Base-by-base conservation (phyloP, 2,329 filamentous ascomycete genomes). In the Penicillium vulpinum region DNA sequence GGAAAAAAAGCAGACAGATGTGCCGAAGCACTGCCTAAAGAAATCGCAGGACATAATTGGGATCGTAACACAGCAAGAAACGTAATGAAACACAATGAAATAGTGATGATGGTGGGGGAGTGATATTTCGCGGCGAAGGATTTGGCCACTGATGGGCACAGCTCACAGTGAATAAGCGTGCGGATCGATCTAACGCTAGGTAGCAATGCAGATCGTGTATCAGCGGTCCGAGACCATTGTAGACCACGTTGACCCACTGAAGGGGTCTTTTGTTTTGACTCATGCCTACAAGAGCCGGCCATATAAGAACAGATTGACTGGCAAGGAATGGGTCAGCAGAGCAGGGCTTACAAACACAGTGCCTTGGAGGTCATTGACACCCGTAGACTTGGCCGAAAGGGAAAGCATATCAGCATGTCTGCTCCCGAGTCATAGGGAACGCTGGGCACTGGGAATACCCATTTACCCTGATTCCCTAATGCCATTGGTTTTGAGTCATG, bases 401-500 rank as follows among this genome's bases (percentile, higher is more conserved):
- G 45, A 18, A 55, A 51, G 26, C 44, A 52, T 49, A 54, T 56
- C 33, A 35, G 22, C 26, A 26, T 24, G 35, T 35, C 48, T 35
- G 48, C 35, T 35, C 54, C 33, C 35, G 11, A 39, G 21, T 24
- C 24, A 26, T 36, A 41, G 40, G 18, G 15, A 45, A 52, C 11
- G n/a, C 7, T 15, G 35, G 48, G 22, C 41, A 35, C 24, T n/a
- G 16, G 13, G n/a, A 18, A 22, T 16, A 16, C 26, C 26, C 16
- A 5, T 29, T n/a, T 26, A 26, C 45, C 28, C 31, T 29, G 24
- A 43, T 33, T 18, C 22, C 39, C 24, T 79, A 86, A 67, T 85
- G 83, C 83, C 88, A 96, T 75, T 94, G 90, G 80, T 87, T 85
- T 62, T 84, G 80, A 63, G 80, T 81, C 85, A 92, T 90, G 70